These are phyloP conservation scores for Glaciozyma martinii DNA, from an alignment of 768 basidiomycete genomes.

Conservation along the genomic window DNA sequence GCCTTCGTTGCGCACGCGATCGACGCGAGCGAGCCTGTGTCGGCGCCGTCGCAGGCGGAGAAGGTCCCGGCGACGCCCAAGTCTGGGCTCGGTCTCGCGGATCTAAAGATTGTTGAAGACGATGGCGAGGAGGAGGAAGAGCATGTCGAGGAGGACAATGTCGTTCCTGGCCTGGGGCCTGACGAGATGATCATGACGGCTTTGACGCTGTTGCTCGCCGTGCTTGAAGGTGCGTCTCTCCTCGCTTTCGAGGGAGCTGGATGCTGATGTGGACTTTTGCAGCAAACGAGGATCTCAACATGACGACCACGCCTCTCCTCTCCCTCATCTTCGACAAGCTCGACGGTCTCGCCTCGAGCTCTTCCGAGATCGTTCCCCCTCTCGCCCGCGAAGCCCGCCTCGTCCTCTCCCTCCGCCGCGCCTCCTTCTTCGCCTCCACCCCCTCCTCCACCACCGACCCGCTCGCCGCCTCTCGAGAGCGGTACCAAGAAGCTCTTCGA, in stretches of 20 bases:
- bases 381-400: conserved; percentile 70
- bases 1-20: conserved; percentile 73
- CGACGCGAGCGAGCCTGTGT: conserved; percentile 40
- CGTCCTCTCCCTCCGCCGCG: conserved; percentile 71
- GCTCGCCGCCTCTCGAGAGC: conserved; percentile 46
- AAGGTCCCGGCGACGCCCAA: neutral
- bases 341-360: conserved; percentile 48
- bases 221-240: conserved; percentile 64
- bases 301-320: conserved; percentile 52
- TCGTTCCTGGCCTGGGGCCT: conserved; percentile 51
- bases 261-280: neutral
- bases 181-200: conserved; percentile 65
- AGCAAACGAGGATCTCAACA: conserved; percentile 36
- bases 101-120: conserved; percentile 26
- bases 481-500: conserved; percentile 77
- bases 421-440: conserved; percentile 44
- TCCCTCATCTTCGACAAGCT: conserved; percentile 62
- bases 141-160: conserved; percentile 42
- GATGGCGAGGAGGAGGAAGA: conserved; percentile 10
- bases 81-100: conserved; percentile 7
- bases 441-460: conserved; percentile 40
- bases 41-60: neutral
- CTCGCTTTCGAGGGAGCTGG: neutral
- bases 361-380: conserved; percentile 49
- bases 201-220: conserved; percentile 67